Evolutionary conservation across 768 basidiomycete species (phyloP), one percentile per base, ranked within the genome.

Genomic region (Russula vinacea): DNA sequence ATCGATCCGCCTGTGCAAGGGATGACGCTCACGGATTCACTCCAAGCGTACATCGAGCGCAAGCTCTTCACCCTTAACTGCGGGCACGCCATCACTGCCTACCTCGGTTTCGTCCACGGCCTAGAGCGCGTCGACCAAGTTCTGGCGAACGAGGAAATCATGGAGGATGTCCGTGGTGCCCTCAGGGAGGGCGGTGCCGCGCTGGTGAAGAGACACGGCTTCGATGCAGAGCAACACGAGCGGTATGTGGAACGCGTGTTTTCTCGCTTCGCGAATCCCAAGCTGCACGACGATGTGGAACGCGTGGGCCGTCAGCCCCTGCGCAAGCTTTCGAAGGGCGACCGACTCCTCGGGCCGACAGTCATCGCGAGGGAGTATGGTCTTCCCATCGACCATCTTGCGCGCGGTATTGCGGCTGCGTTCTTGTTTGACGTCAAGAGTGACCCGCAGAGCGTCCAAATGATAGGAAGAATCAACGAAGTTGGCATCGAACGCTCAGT

Each of bases 31-130:
- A 73, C 73, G 24, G 62, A 71, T 45, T 64, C 74, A 66, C 74
- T 79, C 35, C 54, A 69, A 17, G 71, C 73, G 47, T 79, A 76
- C 67, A 72, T 78, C 67, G 76, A 79, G 67, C 75, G 78, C 64
- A 79, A 79, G 67, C 76, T 79, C 52, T 79, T 76, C 71, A 78
- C 77, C 37, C 75, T 79, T 54, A 79, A 79, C 67, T 74, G 74
- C 53, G 78, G 77, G 4, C 78, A 79, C 67, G 77, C 76, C 6
- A 74, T 74, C 58, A 67, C 71, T 32, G 77, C 77, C 7, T 79
- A 78, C 68, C 76, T 79, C 47, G 77, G 77, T 19, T 71, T 72
- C 66, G 67, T 76, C 47, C 67, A 73, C 44, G 70, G 71, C 26
- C 65, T 72, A 32, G 39, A 35, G 42, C 76, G 75, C 24, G 74